These are phyloP conservation scores for Vigna radiata DNA, from an alignment of 306 rosid genomes.

Conservation along the genomic window DNA sequence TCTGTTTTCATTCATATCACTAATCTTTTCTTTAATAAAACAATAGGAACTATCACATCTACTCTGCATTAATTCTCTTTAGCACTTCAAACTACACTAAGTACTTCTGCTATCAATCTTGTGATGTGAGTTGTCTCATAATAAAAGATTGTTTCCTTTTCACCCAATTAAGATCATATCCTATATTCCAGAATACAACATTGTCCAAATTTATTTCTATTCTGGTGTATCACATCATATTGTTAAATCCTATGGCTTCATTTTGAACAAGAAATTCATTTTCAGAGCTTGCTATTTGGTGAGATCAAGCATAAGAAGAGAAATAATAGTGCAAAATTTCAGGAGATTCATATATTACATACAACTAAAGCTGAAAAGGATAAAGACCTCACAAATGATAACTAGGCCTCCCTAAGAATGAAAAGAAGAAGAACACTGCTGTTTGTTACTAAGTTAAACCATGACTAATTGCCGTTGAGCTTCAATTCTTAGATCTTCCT, in stretches of 20 bases:
- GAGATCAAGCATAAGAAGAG: conserved; percentile 12
- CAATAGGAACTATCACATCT: not conserved
- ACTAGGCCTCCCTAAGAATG: conserved; percentile 14
- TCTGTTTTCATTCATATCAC: conserved; percentile 9
- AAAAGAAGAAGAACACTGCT: not conserved
- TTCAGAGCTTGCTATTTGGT: conserved; percentile 11
- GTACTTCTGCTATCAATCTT: not conserved
- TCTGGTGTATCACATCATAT: not conserved
- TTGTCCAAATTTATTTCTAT: not conserved
- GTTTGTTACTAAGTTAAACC: conserved; percentile 44
- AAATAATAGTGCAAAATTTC: conserved; percentile 17
- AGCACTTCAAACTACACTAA: not conserved
- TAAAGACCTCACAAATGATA: conserved; percentile 13
- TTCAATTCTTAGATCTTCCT: conserved; percentile 71
- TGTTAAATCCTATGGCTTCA: not conserved
- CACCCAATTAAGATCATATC: not conserved
- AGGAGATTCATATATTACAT: not conserved
- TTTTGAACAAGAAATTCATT: not conserved
- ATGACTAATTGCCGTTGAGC: conserved; percentile 63
- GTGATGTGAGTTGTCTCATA: not conserved
- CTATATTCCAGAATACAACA: not conserved
- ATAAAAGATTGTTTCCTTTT: not conserved
- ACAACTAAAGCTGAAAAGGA: conserved; percentile 2
- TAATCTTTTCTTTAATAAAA: conserved; percentile 13
- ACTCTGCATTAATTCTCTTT: not conserved